Percentiles rank a stretch among this genome's conserved stretches.
Evolutionary conservation across 2,329 filamentous ascomycete genomes (phyloP).

Genomic region (Neoascochyta sp.): DNA sequence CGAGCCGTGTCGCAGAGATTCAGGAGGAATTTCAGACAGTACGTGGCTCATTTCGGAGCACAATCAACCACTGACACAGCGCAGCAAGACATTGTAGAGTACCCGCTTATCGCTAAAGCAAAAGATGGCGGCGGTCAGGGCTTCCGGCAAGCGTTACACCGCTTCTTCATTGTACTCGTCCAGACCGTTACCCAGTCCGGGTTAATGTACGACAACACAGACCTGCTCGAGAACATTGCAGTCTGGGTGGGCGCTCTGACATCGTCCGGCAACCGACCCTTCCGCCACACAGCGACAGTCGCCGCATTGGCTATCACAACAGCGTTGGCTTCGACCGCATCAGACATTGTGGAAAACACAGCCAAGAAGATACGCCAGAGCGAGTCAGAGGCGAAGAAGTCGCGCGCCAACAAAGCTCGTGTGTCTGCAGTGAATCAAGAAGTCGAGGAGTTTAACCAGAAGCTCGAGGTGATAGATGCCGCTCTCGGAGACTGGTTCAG

Average conservation of each 20-base stretch:
- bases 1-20: constrained; percentile 74
- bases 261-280: constrained; percentile 79
- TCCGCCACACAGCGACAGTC: constrained; percentile 89
- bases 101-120: constrained; percentile 80
- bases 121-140: constrained; percentile 71
- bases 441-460: constrained; percentile 65
- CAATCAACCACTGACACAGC: constrained; percentile 10
- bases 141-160: constrained; percentile 73
- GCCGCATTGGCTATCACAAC: constrained; percentile 76
- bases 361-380: constrained; percentile 75
- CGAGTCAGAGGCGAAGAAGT: constrained; percentile 71
- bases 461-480: constrained; percentile 65
- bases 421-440: constrained; percentile 69
- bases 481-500: constrained; percentile 84
- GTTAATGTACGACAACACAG: constrained; percentile 69
- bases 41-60: constrained; percentile 26
- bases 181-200: constrained; percentile 77
- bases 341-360: constrained; percentile 66
- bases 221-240: constrained; percentile 82
- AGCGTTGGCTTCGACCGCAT: constrained; percentile 69
- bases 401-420: constrained; percentile 72
- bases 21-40: constrained; percentile 83
- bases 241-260: constrained; percentile 91
- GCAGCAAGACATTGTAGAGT: constrained; percentile 76
- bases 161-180: constrained; percentile 76